phyloP scores from a whole-genome alignment of 371 early-diverging fungal species.

The Apophysomyces trapeziformis region DNA sequence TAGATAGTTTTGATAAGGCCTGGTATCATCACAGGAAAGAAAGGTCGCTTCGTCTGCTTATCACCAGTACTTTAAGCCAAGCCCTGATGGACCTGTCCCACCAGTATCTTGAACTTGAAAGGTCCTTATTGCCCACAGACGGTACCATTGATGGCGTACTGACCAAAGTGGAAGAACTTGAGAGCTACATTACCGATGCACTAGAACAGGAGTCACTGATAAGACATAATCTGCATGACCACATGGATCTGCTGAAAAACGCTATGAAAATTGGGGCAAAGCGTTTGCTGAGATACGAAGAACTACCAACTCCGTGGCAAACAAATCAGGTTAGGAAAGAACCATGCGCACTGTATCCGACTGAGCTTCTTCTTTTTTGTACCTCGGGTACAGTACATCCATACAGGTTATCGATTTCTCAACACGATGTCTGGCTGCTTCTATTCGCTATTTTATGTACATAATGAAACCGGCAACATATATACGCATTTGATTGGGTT shows the following conservation, averaged over 20 bases:
- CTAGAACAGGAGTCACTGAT: conserved; percentile 41
- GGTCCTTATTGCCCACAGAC: conserved; percentile 25
- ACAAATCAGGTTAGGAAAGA: conserved; percentile 41
- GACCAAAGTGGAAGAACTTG: conserved; percentile 54
- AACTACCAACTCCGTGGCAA: conserved; percentile 50
- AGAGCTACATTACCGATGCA: conserved; percentile 46
- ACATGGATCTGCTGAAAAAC: conserved; percentile 44
- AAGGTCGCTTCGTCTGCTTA: not conserved
- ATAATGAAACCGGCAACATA: conserved; percentile 89
- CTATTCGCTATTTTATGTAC: conserved; percentile 70
- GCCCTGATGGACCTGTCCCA: conserved; percentile 27
- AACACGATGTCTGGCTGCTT: conserved; percentile 67
- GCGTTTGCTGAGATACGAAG: conserved; percentile 48
- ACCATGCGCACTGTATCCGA: not conserved
- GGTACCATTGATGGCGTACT: conserved; percentile 50
- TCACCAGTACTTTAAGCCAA: conserved; percentile 20
- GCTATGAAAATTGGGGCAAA: conserved; percentile 43
- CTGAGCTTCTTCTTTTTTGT: no score
- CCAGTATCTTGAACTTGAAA: conserved; percentile 27
- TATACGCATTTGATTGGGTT: conserved; percentile 79
- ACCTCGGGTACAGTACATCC: conserved; percentile 48
- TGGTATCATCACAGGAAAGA: conserved; percentile 35
- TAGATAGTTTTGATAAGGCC: conserved; percentile 39
- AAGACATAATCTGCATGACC: conserved; percentile 40
- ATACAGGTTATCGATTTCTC: conserved; percentile 76